Evolutionary conservation across 164 flowering plant genomes (phyloP), one percentile per base, ranked within the genome.

Genomic region (Vitis cinerea): DNA sequence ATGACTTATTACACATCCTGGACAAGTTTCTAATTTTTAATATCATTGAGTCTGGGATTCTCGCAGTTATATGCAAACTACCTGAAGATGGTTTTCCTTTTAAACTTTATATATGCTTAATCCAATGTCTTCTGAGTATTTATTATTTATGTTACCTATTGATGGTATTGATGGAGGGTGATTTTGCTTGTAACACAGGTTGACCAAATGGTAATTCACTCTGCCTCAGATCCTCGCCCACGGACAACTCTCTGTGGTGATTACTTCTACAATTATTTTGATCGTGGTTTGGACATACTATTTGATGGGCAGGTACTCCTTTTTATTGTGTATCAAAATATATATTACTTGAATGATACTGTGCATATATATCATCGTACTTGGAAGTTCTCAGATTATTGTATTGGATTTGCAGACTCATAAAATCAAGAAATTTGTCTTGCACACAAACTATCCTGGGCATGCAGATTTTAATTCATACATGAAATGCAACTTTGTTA

Each of bases 191-290:
- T 57, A 49, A 29, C 72, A 65, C 80, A 95, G 99, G 99, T 95
- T 15, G 99, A 95, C 72, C 99, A 92, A 77, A 95, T 95, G 99
- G 91, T 93, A 61, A 95, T 95, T 69, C 99, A 95, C 75, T 95
- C 99, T 70, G 91, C 93, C 17, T 95, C 97, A 13, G 98, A 95
- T 71, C 98, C 91, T 72, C 88, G 92, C 10, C 98, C 99, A 16
- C 78, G 90, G 31, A 86, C 96, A 53, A 95, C 98, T 62, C 85
- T 93, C 12, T 92, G 98, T 82, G 96, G 90, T 12, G 99, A 95
- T 81, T 95, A 95, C 75, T 95, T 95, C 69, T 95, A 92, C 76
- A 95, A 93, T 78, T 95, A 90, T 72, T 93, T 93, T 60, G 83
- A 87, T 59, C 97, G 99, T 71, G 99, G 99, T 23, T 73, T 95